Evolutionary conservation across 2,329 filamentous ascomycete genomes (phyloP).

Genomic region (Aphanocladium album): DNA sequence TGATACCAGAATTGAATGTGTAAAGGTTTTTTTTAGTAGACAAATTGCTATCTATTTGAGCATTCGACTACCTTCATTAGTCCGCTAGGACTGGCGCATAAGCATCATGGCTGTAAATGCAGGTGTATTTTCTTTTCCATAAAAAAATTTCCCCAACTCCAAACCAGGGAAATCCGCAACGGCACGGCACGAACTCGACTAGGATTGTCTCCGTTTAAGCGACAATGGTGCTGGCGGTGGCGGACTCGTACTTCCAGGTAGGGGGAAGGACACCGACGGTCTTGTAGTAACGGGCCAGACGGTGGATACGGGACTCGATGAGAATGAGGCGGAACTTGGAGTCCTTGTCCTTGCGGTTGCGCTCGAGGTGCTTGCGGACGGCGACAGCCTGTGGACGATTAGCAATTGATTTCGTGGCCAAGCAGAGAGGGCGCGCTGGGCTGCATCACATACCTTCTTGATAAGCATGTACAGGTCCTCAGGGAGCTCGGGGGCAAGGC

Average conservation of each 20-base stretch:
- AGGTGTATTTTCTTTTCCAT: constrained; percentile 28
- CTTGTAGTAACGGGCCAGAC: constrained; percentile 99
- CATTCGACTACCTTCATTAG: constrained; percentile 30
- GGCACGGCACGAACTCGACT: constrained; percentile 11
- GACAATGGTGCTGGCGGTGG: constrained; percentile 91
- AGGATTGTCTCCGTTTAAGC: constrained; percentile 55
- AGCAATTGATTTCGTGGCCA: constrained; percentile 15
- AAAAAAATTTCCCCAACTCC: constrained; percentile 39
- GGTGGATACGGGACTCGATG: constrained; percentile 99
- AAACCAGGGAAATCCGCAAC: constrained; percentile 34
- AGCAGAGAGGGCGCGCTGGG: background rate
- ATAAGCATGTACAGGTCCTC: constrained; percentile 99
- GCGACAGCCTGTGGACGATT: constrained; percentile 67
- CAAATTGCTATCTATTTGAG: constrained; percentile 24
- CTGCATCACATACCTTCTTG: constrained; percentile 74
- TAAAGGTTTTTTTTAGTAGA: constrained; percentile 19
- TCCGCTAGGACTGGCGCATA: constrained; percentile 31
- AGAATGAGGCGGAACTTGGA: constrained; percentile 99
- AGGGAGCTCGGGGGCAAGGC: constrained; percentile 96
- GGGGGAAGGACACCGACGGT: constrained; percentile 78
- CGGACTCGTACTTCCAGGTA: constrained; percentile 98
- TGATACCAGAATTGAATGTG: constrained; percentile 5
- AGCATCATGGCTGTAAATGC: constrained; percentile 42
- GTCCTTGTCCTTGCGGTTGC: constrained; percentile 99
- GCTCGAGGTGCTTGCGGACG: constrained; percentile 99